Evolutionary conservation across 768 basidiomycete species (phyloP).

Genomic region (Fomitopsis pulvina): DNA sequence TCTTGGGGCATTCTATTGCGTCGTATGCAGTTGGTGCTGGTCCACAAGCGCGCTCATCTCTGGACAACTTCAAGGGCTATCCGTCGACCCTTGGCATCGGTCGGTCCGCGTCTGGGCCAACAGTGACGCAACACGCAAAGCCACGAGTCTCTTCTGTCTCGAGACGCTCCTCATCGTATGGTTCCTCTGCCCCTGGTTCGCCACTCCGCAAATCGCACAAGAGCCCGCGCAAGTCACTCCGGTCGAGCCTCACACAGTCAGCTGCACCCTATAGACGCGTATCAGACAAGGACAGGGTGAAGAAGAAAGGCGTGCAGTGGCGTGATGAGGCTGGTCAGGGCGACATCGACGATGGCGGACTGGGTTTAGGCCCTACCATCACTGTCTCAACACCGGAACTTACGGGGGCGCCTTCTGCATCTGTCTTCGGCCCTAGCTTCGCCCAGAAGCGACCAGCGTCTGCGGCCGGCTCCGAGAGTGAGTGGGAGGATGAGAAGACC

Average conservation of each 20-base stretch:
- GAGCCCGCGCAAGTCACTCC: slow-evolving; percentile 61
- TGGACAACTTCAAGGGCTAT: slow-evolving; percentile 49
- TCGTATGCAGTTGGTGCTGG: slow-evolving; percentile 40
- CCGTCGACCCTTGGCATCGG: slow-evolving; percentile 37
- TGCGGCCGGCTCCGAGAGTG: slow-evolving; percentile 59
- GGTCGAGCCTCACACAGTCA: slow-evolving; percentile 44
- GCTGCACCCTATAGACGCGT: slow-evolving; percentile 56
- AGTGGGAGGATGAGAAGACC: slow-evolving; percentile 87
- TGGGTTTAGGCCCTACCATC: slow-evolving; percentile 12
- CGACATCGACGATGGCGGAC: slow-evolving; percentile 59
- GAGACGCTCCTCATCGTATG: slow-evolving; percentile 39
- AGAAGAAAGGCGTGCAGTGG: slow-evolving; percentile 81
- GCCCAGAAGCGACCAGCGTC: slow-evolving; percentile 14
- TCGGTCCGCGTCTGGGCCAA: slow-evolving; percentile 45
- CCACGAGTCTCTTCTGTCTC: slow-evolving; percentile 32
- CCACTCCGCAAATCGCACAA: slow-evolving; percentile 32
- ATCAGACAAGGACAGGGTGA: slow-evolving; percentile 57
- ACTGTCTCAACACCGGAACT: slow-evolving; percentile 11
- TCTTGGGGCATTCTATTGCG: slow-evolving; percentile 64
- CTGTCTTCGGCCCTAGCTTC: slow-evolving; percentile 11
- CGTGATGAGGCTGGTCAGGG: slow-evolving; percentile 82
- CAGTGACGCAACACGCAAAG: slow-evolving; percentile 22
- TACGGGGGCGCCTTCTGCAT: slow-evolving; percentile 21
- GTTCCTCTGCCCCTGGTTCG: slow-evolving; percentile 27
- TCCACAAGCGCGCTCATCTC: slow-evolving; percentile 17